A percentile compares a stretch with the other conserved stretches of the same genome.
phyloP scores from a whole-genome alignment of 2,329 filamentous ascomycete genomes.

The Nemania sp. region DNA sequence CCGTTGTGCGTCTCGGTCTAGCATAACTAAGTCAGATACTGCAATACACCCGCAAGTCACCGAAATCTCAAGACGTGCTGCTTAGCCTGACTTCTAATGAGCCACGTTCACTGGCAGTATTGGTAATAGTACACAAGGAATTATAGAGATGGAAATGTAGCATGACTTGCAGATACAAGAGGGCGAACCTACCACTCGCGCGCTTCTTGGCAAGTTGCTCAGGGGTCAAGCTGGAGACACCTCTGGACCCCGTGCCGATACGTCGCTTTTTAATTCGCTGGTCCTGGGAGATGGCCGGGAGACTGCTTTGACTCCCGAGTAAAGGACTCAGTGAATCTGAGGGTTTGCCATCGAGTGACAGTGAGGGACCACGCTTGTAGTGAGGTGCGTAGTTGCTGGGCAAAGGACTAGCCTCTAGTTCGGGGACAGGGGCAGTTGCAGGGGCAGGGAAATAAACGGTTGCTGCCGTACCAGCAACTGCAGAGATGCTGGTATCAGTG shows the following conservation, averaged over 20 bases:
- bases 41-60: background rate
- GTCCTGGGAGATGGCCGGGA: slow-evolving; percentile 27
- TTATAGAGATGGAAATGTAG: background rate
- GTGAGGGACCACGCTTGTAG: slow-evolving; percentile 32
- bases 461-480: background rate
- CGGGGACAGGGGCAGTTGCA: background rate
- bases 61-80: no score
- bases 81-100: no score
- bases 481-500: background rate
- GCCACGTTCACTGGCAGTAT: background rate
- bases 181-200: slow-evolving; percentile 53
- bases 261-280: slow-evolving; percentile 51
- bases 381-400: slow-evolving; percentile 9
- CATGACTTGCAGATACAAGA: background rate
- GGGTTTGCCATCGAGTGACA: slow-evolving; percentile 28
- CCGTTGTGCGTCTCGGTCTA: slow-evolving; percentile 83
- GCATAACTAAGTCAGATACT: slow-evolving; percentile 8
- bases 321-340: slow-evolving; percentile 32
- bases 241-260: slow-evolving; percentile 49
- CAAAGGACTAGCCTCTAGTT: slow-evolving; percentile 1
- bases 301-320: slow-evolving; percentile 15
- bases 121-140: no score
- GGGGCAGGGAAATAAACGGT: background rate
- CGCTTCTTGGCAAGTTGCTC: slow-evolving; percentile 73
- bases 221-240: slow-evolving; percentile 67